These are phyloP conservation scores for Mycena crocata DNA, from an alignment of 768 basidiomycete genomes.

Conservation along the genomic window DNA sequence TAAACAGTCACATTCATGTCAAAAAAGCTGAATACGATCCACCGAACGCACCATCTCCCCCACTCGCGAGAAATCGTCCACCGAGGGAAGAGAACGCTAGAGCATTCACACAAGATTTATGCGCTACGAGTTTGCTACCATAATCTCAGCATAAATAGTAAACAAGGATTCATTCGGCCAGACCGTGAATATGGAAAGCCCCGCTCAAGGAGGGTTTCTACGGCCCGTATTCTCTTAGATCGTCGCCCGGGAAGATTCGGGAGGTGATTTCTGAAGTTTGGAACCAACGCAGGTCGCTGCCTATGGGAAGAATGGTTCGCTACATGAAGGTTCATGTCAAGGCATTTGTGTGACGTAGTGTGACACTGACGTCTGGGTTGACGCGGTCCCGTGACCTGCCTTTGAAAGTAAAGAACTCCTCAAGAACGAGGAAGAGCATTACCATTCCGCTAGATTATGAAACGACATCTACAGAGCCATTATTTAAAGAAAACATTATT, in stretches of 20 bases:
- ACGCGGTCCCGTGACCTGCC: too few species aligned
- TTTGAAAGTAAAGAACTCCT: too few species aligned
- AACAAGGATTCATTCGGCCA: neutral
- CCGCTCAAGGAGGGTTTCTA: conserved; percentile 31
- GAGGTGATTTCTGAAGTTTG: conserved; percentile 2
- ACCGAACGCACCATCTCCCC: conserved; percentile 70
- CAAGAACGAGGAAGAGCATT: too few species aligned
- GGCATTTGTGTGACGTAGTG: neutral
- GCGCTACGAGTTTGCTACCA: conserved; percentile 53
- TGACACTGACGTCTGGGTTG: too few species aligned
- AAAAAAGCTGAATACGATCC: conserved; percentile 12
- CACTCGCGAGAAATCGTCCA: conserved; percentile 74
- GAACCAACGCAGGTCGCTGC: conserved; percentile 8
- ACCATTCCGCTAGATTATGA: too few species aligned
- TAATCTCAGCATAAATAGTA: conserved; percentile 4
- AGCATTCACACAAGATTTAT: conserved; percentile 74
- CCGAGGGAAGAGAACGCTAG: conserved; percentile 70
- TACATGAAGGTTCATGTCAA: conserved; percentile 1
- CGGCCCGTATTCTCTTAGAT: conserved; percentile 8
- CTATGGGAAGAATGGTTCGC: neutral
- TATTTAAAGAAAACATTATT: too few species aligned
- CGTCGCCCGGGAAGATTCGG: neutral
- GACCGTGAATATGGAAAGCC: conserved; percentile 42
- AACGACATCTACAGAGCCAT: too few species aligned
- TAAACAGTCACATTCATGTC: conserved; percentile 40